Evolutionary conservation across 805 yeast genomes (phyloP), one percentile per base, ranked within the genome.

Genomic region (Ogataea ramenticola): DNA sequence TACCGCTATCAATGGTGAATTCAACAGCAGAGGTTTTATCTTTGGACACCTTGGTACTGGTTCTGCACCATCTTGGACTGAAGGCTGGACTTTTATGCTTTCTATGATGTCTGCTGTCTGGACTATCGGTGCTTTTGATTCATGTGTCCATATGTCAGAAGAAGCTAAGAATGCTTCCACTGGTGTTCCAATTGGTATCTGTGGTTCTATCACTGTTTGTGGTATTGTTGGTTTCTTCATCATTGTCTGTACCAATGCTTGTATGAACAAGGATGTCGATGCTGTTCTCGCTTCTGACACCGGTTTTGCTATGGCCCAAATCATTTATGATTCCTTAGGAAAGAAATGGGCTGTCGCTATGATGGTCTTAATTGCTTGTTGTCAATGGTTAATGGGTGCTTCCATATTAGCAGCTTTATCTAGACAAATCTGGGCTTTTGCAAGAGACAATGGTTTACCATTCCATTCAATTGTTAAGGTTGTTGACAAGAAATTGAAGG

Each of bases 391-490:
- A 37, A 82, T 81, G 86, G 82, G 84, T 24, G 68, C 75, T 21
- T 75, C 82, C 5, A 69, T 76, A 41, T 63, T 80, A 34, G 71
- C 79, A 38, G 86, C 87, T 6, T 72, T 74, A 11, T 79, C 86
- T 1, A 72, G 89, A 61, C 88, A 82, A 60, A 71, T 79, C 38
- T 82, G 83, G 78, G 86, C 88, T 1, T 80, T 82, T 58, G 78
- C 86, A 20, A 74, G 90, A 64, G 90, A 82, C 57, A 77, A 80
- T 54, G 88, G 87, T 11, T 66, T 82, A 46, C 89, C 89, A 15
- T 64, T 80, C 45, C 70, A 80, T 19, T 60, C 66, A 40, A 68
- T 66, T 54, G 67, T 82, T 47, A 76, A 79, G 49, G 71, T 65
- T 36, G 83, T 83, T 37, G 68, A 81, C 51, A 66, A 72, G 31